These are phyloP conservation scores for Pythium rhizo-oryzae DNA, from an alignment of 352 stramenopile species.

Conservation along the genomic window DNA sequence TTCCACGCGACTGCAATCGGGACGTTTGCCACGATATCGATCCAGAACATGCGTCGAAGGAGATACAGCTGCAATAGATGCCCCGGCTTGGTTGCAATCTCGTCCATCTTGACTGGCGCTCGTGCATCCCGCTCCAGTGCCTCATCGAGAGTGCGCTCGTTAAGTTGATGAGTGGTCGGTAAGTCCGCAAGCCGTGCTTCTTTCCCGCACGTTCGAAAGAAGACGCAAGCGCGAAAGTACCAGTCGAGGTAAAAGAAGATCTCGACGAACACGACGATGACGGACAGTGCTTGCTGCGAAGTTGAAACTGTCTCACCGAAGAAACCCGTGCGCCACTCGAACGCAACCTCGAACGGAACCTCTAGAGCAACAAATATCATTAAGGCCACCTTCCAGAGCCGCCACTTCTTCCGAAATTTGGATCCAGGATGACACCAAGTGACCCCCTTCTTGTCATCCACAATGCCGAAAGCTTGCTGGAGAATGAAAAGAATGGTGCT, in stretches of 20 bases:
- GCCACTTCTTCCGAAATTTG: conserved; percentile 21
- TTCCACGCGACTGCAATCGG: conserved; percentile 63
- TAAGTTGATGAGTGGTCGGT: too few species aligned
- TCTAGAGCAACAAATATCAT: conserved; percentile 25
- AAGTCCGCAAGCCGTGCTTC: too few species aligned
- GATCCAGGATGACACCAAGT: conserved; percentile 20
- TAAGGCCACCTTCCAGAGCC: conserved; percentile 13
- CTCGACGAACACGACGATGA: conserved; percentile 40
- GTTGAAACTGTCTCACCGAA: conserved; percentile 28
- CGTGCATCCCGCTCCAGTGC: not conserved
- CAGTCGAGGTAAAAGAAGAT: conserved; percentile 67
- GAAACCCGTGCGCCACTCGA: conserved; percentile 27
- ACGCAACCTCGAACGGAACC: conserved; percentile 26
- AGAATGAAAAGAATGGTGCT: conserved; percentile 18
- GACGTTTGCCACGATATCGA: conserved; percentile 35
- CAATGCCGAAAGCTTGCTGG: conserved; percentile 6
- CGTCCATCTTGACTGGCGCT: conserved; percentile 11
- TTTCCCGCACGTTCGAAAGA: conserved; percentile 40
- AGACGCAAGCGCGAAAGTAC: conserved; percentile 46
- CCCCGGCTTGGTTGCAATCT: conserved; percentile 10
- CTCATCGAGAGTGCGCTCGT: too few species aligned
- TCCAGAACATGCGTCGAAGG: conserved; percentile 34
- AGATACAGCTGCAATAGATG: conserved; percentile 36
- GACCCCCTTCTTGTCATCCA: not conserved
- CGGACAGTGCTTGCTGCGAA: conserved; percentile 40